Conservation (phyloP, 2,329 filamentous ascomycete species). For the Beauveria bassiana region DNA sequence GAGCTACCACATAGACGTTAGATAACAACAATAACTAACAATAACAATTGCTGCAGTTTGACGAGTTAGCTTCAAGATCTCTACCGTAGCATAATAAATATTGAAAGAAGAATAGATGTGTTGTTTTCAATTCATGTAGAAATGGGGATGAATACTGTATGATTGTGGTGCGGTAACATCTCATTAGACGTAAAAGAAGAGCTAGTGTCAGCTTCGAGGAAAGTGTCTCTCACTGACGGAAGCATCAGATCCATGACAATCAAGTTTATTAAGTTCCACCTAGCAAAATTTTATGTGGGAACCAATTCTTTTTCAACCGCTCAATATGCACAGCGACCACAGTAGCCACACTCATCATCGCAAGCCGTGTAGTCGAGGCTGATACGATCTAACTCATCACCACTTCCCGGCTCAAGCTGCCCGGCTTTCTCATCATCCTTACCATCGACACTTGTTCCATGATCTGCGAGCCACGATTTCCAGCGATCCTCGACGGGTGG, state of each 20-base stretch:
- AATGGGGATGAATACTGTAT: too few relatives aligned
- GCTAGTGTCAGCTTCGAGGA: too few relatives aligned
- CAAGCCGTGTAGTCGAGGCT: slow-evolving; percentile 18
- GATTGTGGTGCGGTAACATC: too few relatives aligned
- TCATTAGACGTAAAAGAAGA: too few relatives aligned
- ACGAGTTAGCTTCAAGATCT: too few relatives aligned
- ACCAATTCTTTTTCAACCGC: not conserved
- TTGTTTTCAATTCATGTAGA: too few relatives aligned
- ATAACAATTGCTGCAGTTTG: too few relatives aligned
- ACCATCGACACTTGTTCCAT: not conserved
- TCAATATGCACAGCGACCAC: slow-evolving; percentile 18
- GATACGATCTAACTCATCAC: slow-evolving; percentile 1
- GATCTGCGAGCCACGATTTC: slow-evolving; percentile 2
- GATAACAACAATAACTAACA: too few relatives aligned
- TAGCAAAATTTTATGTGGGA: not conserved
- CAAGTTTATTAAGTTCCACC: not conserved
- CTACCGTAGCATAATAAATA: too few relatives aligned
- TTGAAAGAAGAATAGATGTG: too few relatives aligned
- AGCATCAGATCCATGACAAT: not conserved
- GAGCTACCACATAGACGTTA: too few relatives aligned
- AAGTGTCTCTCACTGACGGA: not conserved
- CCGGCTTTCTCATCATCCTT: not conserved
- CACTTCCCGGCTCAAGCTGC: not conserved
- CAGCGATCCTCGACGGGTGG: slow-evolving; percentile 19
- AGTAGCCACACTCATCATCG: slow-evolving; percentile 17